Conservation (phyloP, 2,329 filamentous ascomycete genomes). For the Aspergillus texensis region DNA sequence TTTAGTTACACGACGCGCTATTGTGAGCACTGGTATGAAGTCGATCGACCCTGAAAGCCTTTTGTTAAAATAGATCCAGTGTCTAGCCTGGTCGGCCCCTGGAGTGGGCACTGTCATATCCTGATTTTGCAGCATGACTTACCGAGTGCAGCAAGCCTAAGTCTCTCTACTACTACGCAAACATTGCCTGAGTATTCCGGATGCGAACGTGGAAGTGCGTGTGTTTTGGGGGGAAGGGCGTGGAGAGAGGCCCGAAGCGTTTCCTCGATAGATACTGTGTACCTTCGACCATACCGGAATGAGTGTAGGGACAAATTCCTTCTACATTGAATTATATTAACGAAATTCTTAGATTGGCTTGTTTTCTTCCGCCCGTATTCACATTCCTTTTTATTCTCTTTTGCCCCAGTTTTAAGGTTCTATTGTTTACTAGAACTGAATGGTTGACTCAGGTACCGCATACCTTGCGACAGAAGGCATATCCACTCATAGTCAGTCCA, state of each 20-base stretch:
- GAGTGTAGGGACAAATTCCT: not conserved
- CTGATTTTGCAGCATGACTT: not conserved
- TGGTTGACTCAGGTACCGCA: constrained; percentile 5
- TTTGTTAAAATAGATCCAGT: not conserved
- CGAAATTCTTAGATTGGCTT: not conserved
- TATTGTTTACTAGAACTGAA: not conserved
- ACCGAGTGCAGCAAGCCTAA: constrained; percentile 7
- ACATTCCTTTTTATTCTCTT: not conserved
- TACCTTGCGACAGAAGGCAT: not conserved
- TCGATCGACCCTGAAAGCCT: not conserved
- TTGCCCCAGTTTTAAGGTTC: not conserved
- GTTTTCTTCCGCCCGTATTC: not conserved
- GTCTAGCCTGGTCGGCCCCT: not conserved
- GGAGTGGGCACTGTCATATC: not conserved
- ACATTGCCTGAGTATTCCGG: constrained; percentile 3
- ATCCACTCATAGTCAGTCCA: not conserved
- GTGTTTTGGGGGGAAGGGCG: not conserved
- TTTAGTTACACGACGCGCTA: constrained; percentile 24
- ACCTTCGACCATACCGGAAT: not conserved
- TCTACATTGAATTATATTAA: not conserved
- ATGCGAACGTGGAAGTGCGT: constrained; percentile 8
- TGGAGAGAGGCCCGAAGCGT: not conserved
- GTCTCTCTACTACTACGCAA: not conserved
- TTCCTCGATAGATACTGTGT: not conserved
- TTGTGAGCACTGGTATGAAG: constrained; percentile 5